Evolutionary conservation across 1,284 basidiomycete genomes (phyloP).

Genomic region (Sanghuangporus sanghuang): DNA sequence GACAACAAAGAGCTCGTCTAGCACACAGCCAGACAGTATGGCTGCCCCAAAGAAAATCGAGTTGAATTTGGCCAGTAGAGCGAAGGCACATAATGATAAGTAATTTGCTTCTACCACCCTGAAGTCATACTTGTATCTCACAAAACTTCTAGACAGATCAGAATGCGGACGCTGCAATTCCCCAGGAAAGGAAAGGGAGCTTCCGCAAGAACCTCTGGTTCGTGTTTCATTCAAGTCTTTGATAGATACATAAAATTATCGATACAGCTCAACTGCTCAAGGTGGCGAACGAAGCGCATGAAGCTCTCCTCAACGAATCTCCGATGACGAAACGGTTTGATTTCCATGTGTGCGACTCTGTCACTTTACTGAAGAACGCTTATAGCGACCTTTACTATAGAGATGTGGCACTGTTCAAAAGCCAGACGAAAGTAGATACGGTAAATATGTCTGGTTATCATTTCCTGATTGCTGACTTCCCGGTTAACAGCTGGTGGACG

Average conservation of each 20-base stretch:
- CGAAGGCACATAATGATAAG: slow-evolving; percentile 24
- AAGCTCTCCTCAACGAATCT: slow-evolving; percentile 49
- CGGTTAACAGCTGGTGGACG: slow-evolving; percentile 72
- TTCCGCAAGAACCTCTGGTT: slow-evolving; percentile 52
- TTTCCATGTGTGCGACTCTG: neutral
- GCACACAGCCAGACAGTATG: neutral
- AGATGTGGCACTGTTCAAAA: slow-evolving; percentile 72
- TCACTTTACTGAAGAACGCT: neutral
- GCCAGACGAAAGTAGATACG: slow-evolving; percentile 69
- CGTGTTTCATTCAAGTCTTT: neutral
- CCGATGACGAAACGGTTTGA: slow-evolving; percentile 66
- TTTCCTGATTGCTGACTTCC: slow-evolving; percentile 4
- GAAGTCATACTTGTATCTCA: slow-evolving; percentile 3
- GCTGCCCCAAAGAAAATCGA: slow-evolving; percentile 22
- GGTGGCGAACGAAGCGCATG: slow-evolving; percentile 58
- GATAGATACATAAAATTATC: slow-evolving; percentile 9
- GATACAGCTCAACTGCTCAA: slow-evolving; percentile 56
- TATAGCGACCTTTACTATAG: slow-evolving; percentile 83
- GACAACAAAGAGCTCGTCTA: neutral
- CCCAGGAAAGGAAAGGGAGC: slow-evolving; percentile 35
- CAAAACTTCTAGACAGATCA: slow-evolving; percentile 13
- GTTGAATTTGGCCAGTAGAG: slow-evolving; percentile 28
- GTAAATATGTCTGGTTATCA: slow-evolving; percentile 32
- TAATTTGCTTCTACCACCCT: slow-evolving; percentile 14
- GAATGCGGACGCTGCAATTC: slow-evolving; percentile 27